Percentiles rank a stretch among this genome's conserved stretches.
phyloP scores from a whole-genome alignment of 352 stramenopile genomes.

The Blastocystis sp. region DNA sequence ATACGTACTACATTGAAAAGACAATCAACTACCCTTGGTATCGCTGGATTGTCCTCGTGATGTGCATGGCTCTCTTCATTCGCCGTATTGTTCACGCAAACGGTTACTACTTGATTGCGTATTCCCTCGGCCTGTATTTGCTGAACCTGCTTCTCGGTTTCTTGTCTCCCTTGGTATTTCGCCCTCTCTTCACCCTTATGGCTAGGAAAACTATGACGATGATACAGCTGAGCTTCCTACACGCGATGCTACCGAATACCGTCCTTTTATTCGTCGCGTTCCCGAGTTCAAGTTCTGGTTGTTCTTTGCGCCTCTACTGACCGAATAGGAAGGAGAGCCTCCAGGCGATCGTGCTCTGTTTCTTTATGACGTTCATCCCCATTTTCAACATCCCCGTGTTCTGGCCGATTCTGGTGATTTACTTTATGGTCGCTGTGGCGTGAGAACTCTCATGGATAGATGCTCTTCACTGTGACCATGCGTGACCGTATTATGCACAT shows the following conservation, averaged over 20 bases:
- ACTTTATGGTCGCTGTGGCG: conserved; percentile 54
- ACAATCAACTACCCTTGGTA: conserved; percentile 55
- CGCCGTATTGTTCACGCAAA: conserved; percentile 42
- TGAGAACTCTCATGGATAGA: conserved; percentile 33
- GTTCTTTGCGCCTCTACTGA: background rate
- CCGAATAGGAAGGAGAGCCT: conserved; percentile 54
- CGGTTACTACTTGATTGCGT: conserved; percentile 62
- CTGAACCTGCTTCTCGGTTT: conserved; percentile 64
- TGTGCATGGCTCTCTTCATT: conserved; percentile 33
- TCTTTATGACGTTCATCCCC: conserved; percentile 52
- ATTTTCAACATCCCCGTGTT: conserved; percentile 67
- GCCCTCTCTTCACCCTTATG: background rate
- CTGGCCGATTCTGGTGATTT: conserved; percentile 66
- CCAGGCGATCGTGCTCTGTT: conserved; percentile 44
- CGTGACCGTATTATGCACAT: conserved; percentile 64
- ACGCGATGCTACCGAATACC: conserved; percentile 52
- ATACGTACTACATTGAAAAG: conserved; percentile 69
- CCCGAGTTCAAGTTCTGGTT: conserved; percentile 69
- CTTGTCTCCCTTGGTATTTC: conserved; percentile 41
- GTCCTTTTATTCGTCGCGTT: conserved; percentile 60
- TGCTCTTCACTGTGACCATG: conserved; percentile 64
- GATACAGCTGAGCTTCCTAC: conserved; percentile 67
- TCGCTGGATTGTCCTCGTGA: conserved; percentile 56
- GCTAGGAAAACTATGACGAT: conserved; percentile 64
- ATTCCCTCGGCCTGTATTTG: conserved; percentile 68